Evolutionary conservation across 1,284 basidiomycete species (phyloP), one percentile per base, ranked within the genome.

Genomic region (Puccinia triticina): DNA sequence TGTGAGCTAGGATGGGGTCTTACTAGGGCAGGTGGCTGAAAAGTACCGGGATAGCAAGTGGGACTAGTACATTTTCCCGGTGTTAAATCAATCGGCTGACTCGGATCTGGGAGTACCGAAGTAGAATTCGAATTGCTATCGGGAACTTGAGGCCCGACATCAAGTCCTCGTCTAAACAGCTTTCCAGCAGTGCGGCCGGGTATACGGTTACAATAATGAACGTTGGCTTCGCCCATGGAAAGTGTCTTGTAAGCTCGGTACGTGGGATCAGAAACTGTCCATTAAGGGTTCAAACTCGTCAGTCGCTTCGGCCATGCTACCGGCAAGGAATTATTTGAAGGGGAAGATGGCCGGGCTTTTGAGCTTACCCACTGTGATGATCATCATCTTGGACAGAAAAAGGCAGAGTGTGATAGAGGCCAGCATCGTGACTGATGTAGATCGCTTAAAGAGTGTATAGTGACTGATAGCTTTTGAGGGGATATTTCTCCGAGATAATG

Each of bases 21-120:
- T 37, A 66, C 61, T 7, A 66, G 34, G 23, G 11, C 2, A 66
- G 61, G 61, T 40, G 14, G 11, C 23, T 66, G 61, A 40, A 66
- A 66, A 40, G 61, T 66, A 5, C 75, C 75, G 32, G 75, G 75
- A 34, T 77, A 64, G 75, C 75, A 77, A 21, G 57, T 57, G 64
- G n/a, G 10, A 32, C 43, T 59, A 1, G 18, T 43, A 29, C n/a
- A 77, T n/a, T 64, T 64, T 3, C 55, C 75, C 23, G 75, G 75
- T n/a, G 75, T 77, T 14, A 77, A 48, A 64, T 77, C 75, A 23
- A 77, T 43, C 7, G 72, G 61, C n/a, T 40, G 18, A 8, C 16
- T 66, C 18, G 14, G 26, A 32, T 2, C 4, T 32, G 59, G 59
- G 59, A 18, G 14, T 16, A 10, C 18, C 1, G 29, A 12, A 61